Evolutionary conservation across 176 grass and related monocot species (phyloP), one percentile per base, ranked within the genome.

Genomic region (Cenchrus fungigraminus): DNA sequence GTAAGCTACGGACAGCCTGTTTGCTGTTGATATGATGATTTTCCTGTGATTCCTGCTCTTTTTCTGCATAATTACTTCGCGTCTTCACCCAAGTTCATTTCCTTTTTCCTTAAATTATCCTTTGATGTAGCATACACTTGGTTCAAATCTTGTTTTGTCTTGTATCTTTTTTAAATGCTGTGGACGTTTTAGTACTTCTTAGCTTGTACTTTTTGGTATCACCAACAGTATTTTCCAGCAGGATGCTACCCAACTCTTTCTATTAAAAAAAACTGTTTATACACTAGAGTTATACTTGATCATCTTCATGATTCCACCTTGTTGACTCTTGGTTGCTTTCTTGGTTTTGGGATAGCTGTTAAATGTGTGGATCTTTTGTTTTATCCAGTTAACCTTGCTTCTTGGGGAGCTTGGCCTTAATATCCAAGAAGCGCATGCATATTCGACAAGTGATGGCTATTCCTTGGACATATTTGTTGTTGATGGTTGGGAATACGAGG

Each of bases 391-490:
- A 79, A 94, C 92, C 16, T 86, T 83, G 60, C 86, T 94, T 78
- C 83, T 94, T 68, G 92, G 85, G 84, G 92, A 88, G 43, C 79
- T 94, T 83, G 88, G 92, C 50, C 92, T 94, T 67, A 94, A 94
- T 82, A 94, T 94, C 64, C 92, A 88, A 88, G 92, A 94, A 88
- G 92, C 92, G 1, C 92, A 94, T 88, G 92, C 92, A 80, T 94
- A 91, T 84, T 94, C 88, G 8, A 94, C 92, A 3, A 94, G 42
- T 49, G 92, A 94, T 63, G 92, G 92, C 19, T 94, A 88, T 85
- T 94, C 92, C 20, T 88, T 94, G 75, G 92, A 94, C 78, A 90
- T 94, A n/a, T 94, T 94, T 88, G 92, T 94, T 88, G 86, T 88
- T 72, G 86, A 94, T 40, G 92, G 92, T n/a, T 94, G 92, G 88